A percentile compares a stretch with the other conserved stretches of the same genome.
Conservation (phyloP, 352 stramenopile genomes). For the Achlya hypogyna region DNA sequence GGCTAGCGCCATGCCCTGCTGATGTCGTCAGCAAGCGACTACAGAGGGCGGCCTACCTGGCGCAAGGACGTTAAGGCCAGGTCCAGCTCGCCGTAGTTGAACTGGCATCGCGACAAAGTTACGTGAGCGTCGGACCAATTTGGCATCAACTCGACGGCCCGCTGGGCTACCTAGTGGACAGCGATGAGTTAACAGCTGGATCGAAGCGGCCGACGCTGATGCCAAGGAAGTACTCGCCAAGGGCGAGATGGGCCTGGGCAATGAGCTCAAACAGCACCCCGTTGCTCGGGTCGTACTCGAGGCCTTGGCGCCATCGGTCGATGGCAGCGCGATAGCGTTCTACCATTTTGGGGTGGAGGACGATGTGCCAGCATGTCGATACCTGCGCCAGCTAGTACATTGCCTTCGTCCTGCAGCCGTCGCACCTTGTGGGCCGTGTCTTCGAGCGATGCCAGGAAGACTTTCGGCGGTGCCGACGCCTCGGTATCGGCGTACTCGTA, state of each 20-base stretch:
- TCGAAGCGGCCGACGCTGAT: constrained; percentile 28
- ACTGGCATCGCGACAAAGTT: constrained; percentile 53
- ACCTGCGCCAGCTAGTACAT: constrained; percentile 55
- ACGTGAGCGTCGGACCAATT: constrained; percentile 58
- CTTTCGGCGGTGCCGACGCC: constrained; percentile 12
- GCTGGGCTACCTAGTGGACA: constrained; percentile 35
- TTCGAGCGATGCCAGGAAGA: constrained; percentile 32
- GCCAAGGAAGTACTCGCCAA: constrained; percentile 68
- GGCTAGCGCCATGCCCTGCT: constrained; percentile 36
- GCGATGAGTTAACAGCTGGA: not conserved
- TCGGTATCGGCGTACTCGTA: constrained; percentile 3
- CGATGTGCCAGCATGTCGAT: not conserved
- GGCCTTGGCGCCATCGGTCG: constrained; percentile 50
- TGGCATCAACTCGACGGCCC: constrained; percentile 42
- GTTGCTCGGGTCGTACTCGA: constrained; percentile 36
- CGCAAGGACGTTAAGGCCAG: constrained; percentile 41
- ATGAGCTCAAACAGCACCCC: constrained; percentile 53
- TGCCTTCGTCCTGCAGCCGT: constrained; percentile 65
- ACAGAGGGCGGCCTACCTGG: constrained; percentile 27
- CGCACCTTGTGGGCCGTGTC: constrained; percentile 43
- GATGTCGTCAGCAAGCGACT: not conserved
- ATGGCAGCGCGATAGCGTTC: constrained; percentile 55
- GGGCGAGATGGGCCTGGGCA: constrained; percentile 56
- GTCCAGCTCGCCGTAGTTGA: constrained; percentile 74
- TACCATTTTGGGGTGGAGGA: not conserved